Evolutionary conservation across 2,329 filamentous ascomycete species (phyloP), one percentile per base, ranked within the genome.

Genomic region (Fusarium xylarioides): DNA sequence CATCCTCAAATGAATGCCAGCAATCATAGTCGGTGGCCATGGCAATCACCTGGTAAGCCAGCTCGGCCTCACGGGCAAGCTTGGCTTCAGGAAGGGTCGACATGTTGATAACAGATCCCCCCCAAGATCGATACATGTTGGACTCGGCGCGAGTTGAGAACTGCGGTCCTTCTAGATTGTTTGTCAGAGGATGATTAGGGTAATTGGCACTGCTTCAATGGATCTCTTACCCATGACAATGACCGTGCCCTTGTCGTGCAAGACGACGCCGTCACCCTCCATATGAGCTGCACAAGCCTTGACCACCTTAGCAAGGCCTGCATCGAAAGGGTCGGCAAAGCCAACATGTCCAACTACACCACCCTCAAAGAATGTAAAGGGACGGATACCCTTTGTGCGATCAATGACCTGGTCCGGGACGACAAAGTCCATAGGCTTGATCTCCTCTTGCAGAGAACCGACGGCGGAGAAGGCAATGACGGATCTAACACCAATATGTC

Each of bases 11-110:
- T 26, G 89, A 91, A 80, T 95, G 93, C 96, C 96, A 99, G 90
- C 95, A 98, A 86, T 99, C 96, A 83, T 99, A 99, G 86, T 99
- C 96, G 34, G 96, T 99, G 38, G 94, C 94, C 96, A 99, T 99
- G 87, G 95, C 97, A 79, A 99, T 97, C 90, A 98, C 97, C 86
- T 97, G 95, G 84, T 98, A 98, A 40, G 92, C 93, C 77, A 99
- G 93, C 86, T 99, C 96, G 30, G 96, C 96, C 86, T 99, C 96
- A 60, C 94, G 91, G 15, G 96, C 96, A 26, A 99, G 91, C 87
- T 99, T 99, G 55, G 95, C 93, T 85, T 99, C 96, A 26, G 96
- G 96, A 21, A 99, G 88, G 19, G 92, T 92, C 49, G 94, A 97
- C 96, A 99, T 99, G 89, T 98, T 98, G 87, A 99, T 98, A 59